Base-by-base conservation (phyloP, 768 basidiomycete species). In the Gelatoporia subvermispora region DNA sequence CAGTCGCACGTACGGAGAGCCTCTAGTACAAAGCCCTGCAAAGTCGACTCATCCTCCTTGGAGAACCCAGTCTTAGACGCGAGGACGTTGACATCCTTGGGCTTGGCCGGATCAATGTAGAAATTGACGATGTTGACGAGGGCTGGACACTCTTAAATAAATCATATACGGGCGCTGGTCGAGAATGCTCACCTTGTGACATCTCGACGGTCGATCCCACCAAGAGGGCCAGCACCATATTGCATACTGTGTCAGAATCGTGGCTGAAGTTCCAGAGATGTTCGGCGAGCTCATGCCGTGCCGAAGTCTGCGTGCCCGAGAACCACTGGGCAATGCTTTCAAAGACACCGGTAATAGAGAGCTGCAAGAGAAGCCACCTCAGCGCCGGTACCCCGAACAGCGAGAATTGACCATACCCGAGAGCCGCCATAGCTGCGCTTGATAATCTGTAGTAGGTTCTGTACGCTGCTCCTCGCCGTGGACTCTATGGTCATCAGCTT, bases 171-270 rank as follows among this genome's bases (percentile, higher is more conserved):
- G 18, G 18, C 22, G 51, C 28, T 48, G 43, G 53, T 45, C 20
- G 39, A 9, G 28, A 28, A n/a, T 18, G 62, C 72, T 35, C 55
- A 82, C 87, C 79, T 46, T 91, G 73, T 8, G 82, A 78, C 35
- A 91, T 63, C 64, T 90, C 87, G 10, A 82, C 82, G 5, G 79
- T 77, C 10, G 78, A 68, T 25, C 77, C 76, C 48, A 90, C 77
- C 68, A 90, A 71, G 23, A 91, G 65, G 17, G 87, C 87, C 35
- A 93, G 64, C 15, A 89, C 70, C 25, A 78, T 80, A 61, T 88
- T 88, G 7, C 83, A 76, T 7, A 86, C 67, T 45, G 81, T 73
- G 49, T 88, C 84, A 0, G 71, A 68, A 4, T 81, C 74, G 38
- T 75, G 73, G 2, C 79, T 79, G 20, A 81, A 64, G 18, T 72